A percentile compares a stretch with the other conserved stretches of the same genome.
These are phyloP conservation scores for Diaporthe ampelina DNA, from an alignment of 2,329 filamentous ascomycete species.

Conservation along the genomic window DNA sequence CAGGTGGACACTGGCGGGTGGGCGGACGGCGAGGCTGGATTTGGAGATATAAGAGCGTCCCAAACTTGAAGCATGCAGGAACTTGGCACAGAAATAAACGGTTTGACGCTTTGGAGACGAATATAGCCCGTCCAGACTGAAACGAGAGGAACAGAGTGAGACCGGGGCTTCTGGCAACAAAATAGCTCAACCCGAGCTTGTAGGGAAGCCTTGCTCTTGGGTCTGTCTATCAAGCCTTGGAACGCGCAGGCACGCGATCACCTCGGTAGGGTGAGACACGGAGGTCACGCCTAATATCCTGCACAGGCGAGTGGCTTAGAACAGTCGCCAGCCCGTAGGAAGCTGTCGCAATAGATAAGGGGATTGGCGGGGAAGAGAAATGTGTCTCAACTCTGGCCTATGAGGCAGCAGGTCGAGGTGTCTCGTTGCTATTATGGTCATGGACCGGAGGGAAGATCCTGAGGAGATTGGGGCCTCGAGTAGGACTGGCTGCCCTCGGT, in stretches of 20 bases:
- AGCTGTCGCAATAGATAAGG: constrained; percentile 33
- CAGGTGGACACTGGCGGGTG: not conserved
- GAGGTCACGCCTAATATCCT: constrained; percentile 34
- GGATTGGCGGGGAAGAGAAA: not conserved
- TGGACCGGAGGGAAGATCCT: not conserved
- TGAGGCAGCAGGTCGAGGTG: constrained; percentile 21
- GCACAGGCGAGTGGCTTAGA: constrained; percentile 21
- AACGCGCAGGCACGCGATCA: constrained; percentile 41
- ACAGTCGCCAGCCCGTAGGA: constrained; percentile 20
- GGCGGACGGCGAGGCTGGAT: constrained; percentile 20
- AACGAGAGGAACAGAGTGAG: not conserved
- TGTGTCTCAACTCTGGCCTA: constrained; percentile 18
- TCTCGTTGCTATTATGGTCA: not conserved
- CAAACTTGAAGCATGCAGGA: constrained; percentile 15
- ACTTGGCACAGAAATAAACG: not conserved
- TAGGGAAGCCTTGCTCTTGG: constrained; percentile 25
- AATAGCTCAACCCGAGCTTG: constrained; percentile 29
- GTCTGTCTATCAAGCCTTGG: constrained; percentile 30
- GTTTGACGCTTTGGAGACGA: not conserved
- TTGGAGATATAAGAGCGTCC: constrained; percentile 10
- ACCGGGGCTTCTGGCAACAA: constrained; percentile 20
- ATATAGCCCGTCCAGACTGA: constrained; percentile 8
- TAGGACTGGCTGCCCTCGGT: not conserved
- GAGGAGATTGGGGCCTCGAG: constrained; percentile 1
- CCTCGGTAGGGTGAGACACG: constrained; percentile 34